phyloP scores from a whole-genome alignment of 306 rosid species.

The Arachis hypogaea region DNA sequence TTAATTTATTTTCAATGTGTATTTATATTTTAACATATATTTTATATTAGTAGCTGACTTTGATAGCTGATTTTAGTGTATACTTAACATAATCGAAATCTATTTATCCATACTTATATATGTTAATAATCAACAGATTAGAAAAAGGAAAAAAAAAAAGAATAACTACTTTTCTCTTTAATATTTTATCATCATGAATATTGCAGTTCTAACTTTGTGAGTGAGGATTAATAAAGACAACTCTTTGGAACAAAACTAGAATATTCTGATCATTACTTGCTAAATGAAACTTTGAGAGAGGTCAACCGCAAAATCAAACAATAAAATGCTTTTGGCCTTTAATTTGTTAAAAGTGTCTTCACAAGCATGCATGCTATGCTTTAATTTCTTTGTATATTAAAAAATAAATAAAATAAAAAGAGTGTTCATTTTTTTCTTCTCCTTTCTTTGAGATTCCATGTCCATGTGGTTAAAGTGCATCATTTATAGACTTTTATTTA shows the following conservation, averaged over 20 bases:
- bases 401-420: neutral
- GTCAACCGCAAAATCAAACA: conserved; percentile 41
- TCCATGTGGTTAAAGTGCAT: conserved; percentile 52
- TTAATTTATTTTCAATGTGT: too few species aligned
- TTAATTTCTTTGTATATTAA: neutral
- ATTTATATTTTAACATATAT: too few species aligned
- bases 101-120: neutral
- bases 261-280: conserved; percentile 30
- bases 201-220: neutral
- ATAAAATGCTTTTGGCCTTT: conserved; percentile 29
- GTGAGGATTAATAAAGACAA: neutral
- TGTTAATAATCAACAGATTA: conserved; percentile 8
- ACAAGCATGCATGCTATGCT: conserved; percentile 10
- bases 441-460: conserved; percentile 40
- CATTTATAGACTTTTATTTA: conserved; percentile 28
- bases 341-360: conserved; percentile 12
- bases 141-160: neutral
- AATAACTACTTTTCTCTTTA: neutral
- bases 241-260: conserved; percentile 10
- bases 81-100: too few species aligned
- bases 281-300: neutral
- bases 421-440: neutral
- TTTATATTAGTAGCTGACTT: too few species aligned
- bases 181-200: conserved; percentile 1
- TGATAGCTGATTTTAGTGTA: too few species aligned